phyloP scores from a whole-genome alignment of 169 alveolate genomes.

The Cryptosporidium viatorum region DNA sequence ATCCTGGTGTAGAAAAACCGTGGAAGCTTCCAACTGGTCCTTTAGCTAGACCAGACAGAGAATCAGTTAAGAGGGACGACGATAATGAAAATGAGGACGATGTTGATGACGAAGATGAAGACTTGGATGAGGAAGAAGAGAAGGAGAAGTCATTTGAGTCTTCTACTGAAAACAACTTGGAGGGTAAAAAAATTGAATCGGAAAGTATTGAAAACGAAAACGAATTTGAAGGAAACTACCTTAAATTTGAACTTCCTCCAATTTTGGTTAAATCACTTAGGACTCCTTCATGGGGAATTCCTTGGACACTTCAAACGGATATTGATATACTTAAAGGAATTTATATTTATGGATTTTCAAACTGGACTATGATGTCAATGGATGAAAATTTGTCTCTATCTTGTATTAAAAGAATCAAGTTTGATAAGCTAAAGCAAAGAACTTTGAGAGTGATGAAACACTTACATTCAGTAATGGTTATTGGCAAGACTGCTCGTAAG shows the following conservation, averaged over 20 bases:
- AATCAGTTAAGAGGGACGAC: constrained; percentile 19
- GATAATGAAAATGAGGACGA: constrained; percentile 63
- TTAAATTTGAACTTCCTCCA: constrained; percentile 80
- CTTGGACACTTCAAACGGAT: constrained; percentile 76
- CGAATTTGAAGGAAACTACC: constrained; percentile 38
- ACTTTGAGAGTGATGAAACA: constrained; percentile 82
- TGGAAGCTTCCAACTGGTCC: constrained; percentile 84
- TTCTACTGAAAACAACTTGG: not conserved
- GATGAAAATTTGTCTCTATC: constrained; percentile 83
- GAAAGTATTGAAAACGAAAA: not conserved
- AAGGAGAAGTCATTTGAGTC: not conserved
- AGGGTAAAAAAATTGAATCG: not conserved
- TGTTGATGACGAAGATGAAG: constrained; percentile 37
- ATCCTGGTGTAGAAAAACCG: constrained; percentile 80
- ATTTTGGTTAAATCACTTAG: constrained; percentile 77
- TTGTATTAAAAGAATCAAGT: constrained; percentile 81
- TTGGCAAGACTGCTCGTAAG: constrained; percentile 72
- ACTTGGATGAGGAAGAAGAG: constrained; percentile 26
- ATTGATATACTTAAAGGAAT: constrained; percentile 85
- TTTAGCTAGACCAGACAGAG: constrained; percentile 52
- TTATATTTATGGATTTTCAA: constrained; percentile 88
- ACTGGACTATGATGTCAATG: constrained; percentile 87
- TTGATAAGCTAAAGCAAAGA: constrained; percentile 83
- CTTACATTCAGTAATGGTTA: constrained; percentile 75
- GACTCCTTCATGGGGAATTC: constrained; percentile 72